Evolutionary conservation across 768 basidiomycete species (phyloP).

Genomic region (Hygrophoropsis aurantiaca): DNA sequence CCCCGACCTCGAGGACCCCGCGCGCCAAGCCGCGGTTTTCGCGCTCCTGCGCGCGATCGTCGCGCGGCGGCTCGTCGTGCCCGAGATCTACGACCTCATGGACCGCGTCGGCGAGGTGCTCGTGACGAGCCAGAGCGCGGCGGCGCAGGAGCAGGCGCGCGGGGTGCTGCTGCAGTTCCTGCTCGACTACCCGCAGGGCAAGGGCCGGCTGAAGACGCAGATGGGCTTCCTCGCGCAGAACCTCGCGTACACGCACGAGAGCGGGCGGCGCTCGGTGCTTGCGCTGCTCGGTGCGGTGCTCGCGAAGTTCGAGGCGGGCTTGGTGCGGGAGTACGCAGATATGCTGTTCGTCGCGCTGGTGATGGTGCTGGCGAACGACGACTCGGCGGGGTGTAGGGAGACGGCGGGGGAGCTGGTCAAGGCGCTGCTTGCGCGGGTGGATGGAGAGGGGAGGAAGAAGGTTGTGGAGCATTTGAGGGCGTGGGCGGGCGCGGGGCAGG

Average conservation of each 20-base stretch:
- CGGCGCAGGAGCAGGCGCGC: slow-evolving; percentile 90
- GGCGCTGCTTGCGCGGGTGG: slow-evolving; percentile 66
- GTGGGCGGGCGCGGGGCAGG: slow-evolving; percentile 72
- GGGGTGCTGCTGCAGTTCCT: slow-evolving; percentile 90
- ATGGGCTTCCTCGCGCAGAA: slow-evolving; percentile 94
- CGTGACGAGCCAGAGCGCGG: slow-evolving; percentile 88
- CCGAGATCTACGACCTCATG: slow-evolving; percentile 98
- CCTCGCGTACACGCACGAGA: slow-evolving; percentile 85
- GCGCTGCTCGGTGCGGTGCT: slow-evolving; percentile 86
- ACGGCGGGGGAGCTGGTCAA: slow-evolving; percentile 86
- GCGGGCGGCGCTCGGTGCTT: slow-evolving; percentile 90
- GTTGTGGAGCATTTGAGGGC: slow-evolving; percentile 72
- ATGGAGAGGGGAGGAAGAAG: slow-evolving; percentile 51
- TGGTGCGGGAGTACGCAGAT: slow-evolving; percentile 81
- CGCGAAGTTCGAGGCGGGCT: slow-evolving; percentile 73
- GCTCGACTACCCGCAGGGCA: slow-evolving; percentile 95
- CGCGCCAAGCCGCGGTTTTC: slow-evolving; percentile 84
- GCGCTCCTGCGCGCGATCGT: slow-evolving; percentile 88
- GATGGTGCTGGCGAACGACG: slow-evolving; percentile 93
- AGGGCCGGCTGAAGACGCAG: slow-evolving; percentile 81
- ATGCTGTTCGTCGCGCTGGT: slow-evolving; percentile 89
- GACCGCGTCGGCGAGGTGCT: slow-evolving; percentile 87
- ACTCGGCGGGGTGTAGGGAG: slow-evolving; percentile 84
- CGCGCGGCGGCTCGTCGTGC: slow-evolving; percentile 86
- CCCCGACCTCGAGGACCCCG: slow-evolving; percentile 89